These are phyloP conservation scores for Mentha longifolia DNA, from an alignment of 257 asterid species.

Conservation along the genomic window DNA sequence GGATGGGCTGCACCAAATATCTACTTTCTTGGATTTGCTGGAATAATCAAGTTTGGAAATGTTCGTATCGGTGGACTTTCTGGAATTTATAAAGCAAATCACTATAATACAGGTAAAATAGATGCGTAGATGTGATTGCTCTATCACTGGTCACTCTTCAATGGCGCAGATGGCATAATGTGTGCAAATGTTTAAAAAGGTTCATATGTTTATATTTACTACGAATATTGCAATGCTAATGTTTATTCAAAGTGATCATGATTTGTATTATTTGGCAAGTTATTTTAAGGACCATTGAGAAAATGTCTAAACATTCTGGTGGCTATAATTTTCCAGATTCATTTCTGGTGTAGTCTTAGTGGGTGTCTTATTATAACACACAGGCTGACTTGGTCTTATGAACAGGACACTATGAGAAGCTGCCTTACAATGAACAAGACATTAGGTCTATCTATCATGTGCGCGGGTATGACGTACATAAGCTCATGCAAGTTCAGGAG, in stretches of 20 bases:
- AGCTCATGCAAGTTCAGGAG: slow-evolving; percentile 91
- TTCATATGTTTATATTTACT: neutral
- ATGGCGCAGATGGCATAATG: slow-evolving; percentile 5
- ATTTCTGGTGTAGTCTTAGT: slow-evolving; percentile 22
- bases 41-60: slow-evolving; percentile 86
- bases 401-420: slow-evolving; percentile 89
- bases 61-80: slow-evolving; percentile 97
- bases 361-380: slow-evolving; percentile 21
- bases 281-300: neutral
- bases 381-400: slow-evolving; percentile 33
- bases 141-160: neutral
- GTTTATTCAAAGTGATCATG: neutral
- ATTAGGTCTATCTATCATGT: slow-evolving; percentile 91
- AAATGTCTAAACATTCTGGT: neutral
- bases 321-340: neutral
- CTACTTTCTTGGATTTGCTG: slow-evolving; percentile 95
- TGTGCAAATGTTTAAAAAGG: slow-evolving; percentile 1
- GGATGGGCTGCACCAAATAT: slow-evolving; percentile 98
- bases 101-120: slow-evolving; percentile 67
- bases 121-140: slow-evolving; percentile 8
- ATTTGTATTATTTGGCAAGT: neutral
- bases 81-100: slow-evolving; percentile 73
- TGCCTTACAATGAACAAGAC: slow-evolving; percentile 77
- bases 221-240: neutral
- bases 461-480: slow-evolving; percentile 90